Evolutionary conservation across 2,329 filamentous ascomycete genomes (phyloP).

Genomic region (Cytospora mali): DNA sequence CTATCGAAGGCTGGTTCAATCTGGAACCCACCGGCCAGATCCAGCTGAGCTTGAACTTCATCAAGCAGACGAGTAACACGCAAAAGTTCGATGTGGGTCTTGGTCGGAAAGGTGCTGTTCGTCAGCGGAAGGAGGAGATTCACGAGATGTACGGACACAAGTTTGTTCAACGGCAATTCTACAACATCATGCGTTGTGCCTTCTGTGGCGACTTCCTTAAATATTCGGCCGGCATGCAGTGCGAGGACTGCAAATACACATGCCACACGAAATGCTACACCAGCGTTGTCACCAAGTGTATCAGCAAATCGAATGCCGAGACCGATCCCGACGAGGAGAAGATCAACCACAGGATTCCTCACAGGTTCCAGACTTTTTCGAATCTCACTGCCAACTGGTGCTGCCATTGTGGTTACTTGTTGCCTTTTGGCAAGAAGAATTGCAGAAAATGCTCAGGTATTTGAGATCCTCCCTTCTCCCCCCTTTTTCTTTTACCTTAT

Average conservation of each 20-base stretch:
- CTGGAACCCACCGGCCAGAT: conserved; percentile 93
- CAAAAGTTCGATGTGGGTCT: conserved; percentile 85
- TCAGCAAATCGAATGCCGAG: conserved; percentile 98
- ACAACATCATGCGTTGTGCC: conserved; percentile 99
- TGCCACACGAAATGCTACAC: conserved; percentile 97
- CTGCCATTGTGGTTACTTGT: conserved; percentile 95
- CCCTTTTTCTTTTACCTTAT: background rate
- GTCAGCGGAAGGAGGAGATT: conserved; percentile 96
- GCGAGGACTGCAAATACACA: conserved; percentile 98
- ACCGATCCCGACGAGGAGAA: conserved; percentile 98
- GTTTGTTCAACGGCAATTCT: conserved; percentile 97
- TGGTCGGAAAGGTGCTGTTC: conserved; percentile 91
- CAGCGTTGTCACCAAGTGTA: conserved; percentile 98
- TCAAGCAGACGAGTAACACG: conserved; percentile 85
- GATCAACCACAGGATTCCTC: conserved; percentile 98
- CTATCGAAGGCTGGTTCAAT: conserved; percentile 95
- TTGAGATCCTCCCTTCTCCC: conserved; percentile 32
- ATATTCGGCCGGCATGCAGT: conserved; percentile 98
- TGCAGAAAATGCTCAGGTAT: conserved; percentile 87
- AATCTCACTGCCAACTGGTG: conserved; percentile 99
- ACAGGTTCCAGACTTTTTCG: conserved; percentile 94
- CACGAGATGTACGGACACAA: conserved; percentile 99
- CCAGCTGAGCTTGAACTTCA: conserved; percentile 86
- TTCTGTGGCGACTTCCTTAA: conserved; percentile 98
- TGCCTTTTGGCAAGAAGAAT: conserved; percentile 94